Evolutionary conservation across 352 stramenopile species (phyloP), one percentile per base, ranked within the genome.

Genomic region (Phytophthora citricola): DNA sequence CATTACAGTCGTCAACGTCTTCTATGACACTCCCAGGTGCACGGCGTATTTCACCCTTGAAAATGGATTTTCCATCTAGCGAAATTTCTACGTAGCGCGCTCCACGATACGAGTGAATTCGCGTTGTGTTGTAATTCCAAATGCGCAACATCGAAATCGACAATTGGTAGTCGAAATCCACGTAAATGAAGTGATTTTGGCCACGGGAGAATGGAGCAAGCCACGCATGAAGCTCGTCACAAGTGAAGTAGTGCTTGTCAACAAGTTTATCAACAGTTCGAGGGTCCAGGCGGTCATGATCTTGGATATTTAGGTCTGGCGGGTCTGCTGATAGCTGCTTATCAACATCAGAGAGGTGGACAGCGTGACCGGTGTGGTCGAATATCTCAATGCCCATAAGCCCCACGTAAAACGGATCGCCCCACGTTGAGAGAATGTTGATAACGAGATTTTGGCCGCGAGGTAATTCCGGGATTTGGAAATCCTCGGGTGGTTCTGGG

Each of bases 371-470:
- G 0, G 76, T 85, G 56, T 92, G 81, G 43, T 97, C 90, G 57
- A 96, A 97, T 24, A 97, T 47, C 52, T 98, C 92, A 22, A 98
- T 77, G 11, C 92, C 92, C 74, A 92, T 96, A 22, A 98, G 79
- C 0, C 92, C 92, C 2, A 98, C 85, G 63, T 98, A 98, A 66
- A 96, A 93, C 6, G 89, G 85, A 71, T 98, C 92, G 8, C 91
- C 92, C 89, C 89, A 97, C 7, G 92, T 98, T 4, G 78, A 90
- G 24, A 96, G 50, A 14, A 97, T 92, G 46, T 95, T 89, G 29
- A 97, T 67, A n/a, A 87, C 76, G 22, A 97, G 78, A 24, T 80
- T 76, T 39, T 89, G 74, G 2, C 88, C 88, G 20, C 63, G 74
- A 17, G 89, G 89, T 9, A 97, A 70, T 53, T 87, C 81, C 0